Conservation (phyloP, 345 rosid genomes). For the Bruguiera gymnorhiza region DNA sequence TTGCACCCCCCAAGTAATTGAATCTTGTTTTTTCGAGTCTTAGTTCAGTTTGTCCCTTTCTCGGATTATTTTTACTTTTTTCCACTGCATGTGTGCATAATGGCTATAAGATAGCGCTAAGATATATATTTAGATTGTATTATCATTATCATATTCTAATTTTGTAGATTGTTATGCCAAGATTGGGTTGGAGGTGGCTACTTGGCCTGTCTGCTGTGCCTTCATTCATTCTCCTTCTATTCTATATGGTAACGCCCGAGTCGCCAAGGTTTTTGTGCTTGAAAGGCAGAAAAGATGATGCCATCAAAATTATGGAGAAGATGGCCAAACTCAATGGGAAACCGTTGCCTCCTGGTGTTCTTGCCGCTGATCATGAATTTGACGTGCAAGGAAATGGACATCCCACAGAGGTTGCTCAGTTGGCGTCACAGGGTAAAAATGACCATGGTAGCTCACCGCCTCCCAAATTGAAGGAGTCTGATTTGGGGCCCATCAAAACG, state of each 20-base stretch:
- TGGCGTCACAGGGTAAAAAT: conserved; percentile 25
- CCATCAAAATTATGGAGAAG: conserved; percentile 55
- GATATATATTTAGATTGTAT: not conserved
- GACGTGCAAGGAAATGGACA: conserved; percentile 35
- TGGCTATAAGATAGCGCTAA: not conserved
- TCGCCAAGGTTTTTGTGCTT: conserved; percentile 79
- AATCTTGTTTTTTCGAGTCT: too few relatives aligned
- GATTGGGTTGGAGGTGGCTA: conserved; percentile 88
- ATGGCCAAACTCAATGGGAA: conserved; percentile 54
- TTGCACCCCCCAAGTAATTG: too few relatives aligned
- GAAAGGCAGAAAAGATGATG: conserved; percentile 68
- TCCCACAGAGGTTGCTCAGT: conserved; percentile 40
- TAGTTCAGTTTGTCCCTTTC: too few relatives aligned
- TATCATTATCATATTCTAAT: conserved; percentile 5
- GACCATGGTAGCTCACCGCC: conserved; percentile 10
- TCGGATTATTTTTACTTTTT: too few relatives aligned
- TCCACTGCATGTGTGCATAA: too few relatives aligned
- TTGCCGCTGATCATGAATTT: conserved; percentile 53
- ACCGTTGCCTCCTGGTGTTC: conserved; percentile 60
- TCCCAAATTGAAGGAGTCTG: conserved; percentile 34
- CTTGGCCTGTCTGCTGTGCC: conserved; percentile 76
- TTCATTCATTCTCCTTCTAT: conserved; percentile 66
- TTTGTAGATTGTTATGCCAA: conserved; percentile 83
- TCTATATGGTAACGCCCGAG: conserved; percentile 68
- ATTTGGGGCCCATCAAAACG: conserved; percentile 36